Evolutionary conservation across 352 stramenopile species (phyloP), one percentile per base, ranked within the genome.

Genomic region (Phytophthora cactorum): DNA sequence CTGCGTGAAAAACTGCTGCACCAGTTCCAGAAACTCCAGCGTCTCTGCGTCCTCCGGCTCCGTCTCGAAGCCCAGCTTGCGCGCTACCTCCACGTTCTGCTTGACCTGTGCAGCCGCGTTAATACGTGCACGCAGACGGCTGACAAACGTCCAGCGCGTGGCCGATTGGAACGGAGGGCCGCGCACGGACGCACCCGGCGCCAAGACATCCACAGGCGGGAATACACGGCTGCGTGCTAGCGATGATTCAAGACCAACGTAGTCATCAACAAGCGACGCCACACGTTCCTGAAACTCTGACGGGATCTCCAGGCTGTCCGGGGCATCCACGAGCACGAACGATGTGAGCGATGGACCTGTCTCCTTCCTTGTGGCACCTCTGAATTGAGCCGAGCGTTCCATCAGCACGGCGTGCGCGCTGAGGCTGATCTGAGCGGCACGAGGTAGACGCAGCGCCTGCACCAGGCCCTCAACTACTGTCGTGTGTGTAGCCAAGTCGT

Each of bases 101-200:
- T 90, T 86, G 10, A 78, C 77, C 22, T 82, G 77, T 9, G 75
- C 80, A 29, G 82, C 70, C 46, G 75, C 55, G 59, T 93, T 95
- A 51, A 95, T 88, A 25, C 79, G 75, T 6, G 81, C 68, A 38
- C 86, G 86, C 39, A 95, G 52, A 12, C 69, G 64, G 38, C 79
- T 84, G 62, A 91, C 81, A 66, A 81, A 81, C 22, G 68, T 84
- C 86, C 86, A 95, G 58, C 89, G 75, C 32, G 82, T 72, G 8
- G 82, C 79, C n/a, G 79, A 89, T 72, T 93, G 86, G 71, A 93
- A 95, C 17, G 86, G 86, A 17, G 81, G 82, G 0, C 86, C 86
- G 9, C 86, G 84, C 8, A 95, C 77, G 5, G 86, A 95, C 0
- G 70, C 49, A 22, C 86, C 86, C 0, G 86, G 84, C 25, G 71